Evolutionary conservation across 202 grass and related monocot genomes (phyloP), one percentile per base, ranked within the genome.

Genomic region (Tripidium arundinaceum): DNA sequence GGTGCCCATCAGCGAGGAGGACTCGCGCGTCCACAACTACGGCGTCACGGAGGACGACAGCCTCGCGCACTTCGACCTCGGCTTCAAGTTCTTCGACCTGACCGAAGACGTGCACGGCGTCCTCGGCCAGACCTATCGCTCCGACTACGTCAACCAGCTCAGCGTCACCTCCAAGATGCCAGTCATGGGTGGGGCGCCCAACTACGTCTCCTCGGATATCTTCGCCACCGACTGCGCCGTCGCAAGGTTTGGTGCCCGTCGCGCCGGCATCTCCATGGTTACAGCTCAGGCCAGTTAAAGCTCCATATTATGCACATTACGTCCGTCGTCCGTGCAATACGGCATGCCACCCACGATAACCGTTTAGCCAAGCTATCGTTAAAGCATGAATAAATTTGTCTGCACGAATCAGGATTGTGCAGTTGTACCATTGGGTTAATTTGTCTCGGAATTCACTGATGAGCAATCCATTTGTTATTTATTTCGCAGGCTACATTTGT

Each of bases 31-130:
- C 8, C 50, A 55, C 50, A 22, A 10, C 19, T 55, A 55, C 19
- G 87, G 90, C 3, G 26, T 90, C 5, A 88, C 83, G 0, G 50
- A 80, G 6, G 83, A 86, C 0, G 87, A 92, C 36, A 79, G 80
- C 87, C 76, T 96, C 33, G 87, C 85, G 0, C 93, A 96, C 73
- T 36, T 96, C 0, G 90, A 96, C 77, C 39, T 96, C 1, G 86
- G 81, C 0, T 92, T 96, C 77, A 90, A 84, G 80, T 96, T 96
- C 79, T 54, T 83, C 22, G 28, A 67, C 58, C 85, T 90, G 26
- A 77, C 57, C 4, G 45, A 83, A 2, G 28, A 86, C 5, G 90
- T 92, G 6, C 87, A 95, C n/a, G n/a, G n/a, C n/a, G n/a, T n/a
- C n/a, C n/a, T n/a, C n/a, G n/a, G n/a, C n/a, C n/a, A n/a, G n/a